These are phyloP conservation scores for Lactifluus volemus DNA, from an alignment of 768 basidiomycete species.

Conservation along the genomic window DNA sequence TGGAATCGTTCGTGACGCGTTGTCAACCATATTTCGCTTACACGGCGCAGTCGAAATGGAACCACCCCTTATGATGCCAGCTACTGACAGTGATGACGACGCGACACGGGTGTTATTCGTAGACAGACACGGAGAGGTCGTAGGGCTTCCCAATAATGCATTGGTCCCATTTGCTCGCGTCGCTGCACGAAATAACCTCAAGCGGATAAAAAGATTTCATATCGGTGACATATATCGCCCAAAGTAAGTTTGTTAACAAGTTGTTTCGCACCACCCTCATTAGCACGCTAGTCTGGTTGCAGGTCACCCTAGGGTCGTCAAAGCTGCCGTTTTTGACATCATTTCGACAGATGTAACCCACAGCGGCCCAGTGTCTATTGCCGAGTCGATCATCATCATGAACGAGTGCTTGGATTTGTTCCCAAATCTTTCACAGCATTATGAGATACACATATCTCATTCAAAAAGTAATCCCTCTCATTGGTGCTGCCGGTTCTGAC, in stretches of 20 bases:
- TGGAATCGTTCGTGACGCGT: slow-evolving; percentile 66
- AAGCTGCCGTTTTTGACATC: slow-evolving; percentile 78
- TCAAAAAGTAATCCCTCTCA: slow-evolving; percentile 46
- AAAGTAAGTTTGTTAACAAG: slow-evolving; percentile 34
- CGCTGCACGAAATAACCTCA: slow-evolving; percentile 57
- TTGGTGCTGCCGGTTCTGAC: background rate
- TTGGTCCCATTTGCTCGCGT: slow-evolving; percentile 73
- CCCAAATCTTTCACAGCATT: slow-evolving; percentile 56
- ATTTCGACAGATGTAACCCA: slow-evolving; percentile 61
- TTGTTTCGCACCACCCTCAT: slow-evolving; percentile 2
- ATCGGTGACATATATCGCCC: slow-evolving; percentile 65
- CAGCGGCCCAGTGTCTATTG: slow-evolving; percentile 61
- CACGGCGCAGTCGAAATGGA: slow-evolving; percentile 89
- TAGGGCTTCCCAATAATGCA: slow-evolving; percentile 63
- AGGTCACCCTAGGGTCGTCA: slow-evolving; percentile 64
- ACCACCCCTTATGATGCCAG: slow-evolving; percentile 75
- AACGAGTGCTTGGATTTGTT: slow-evolving; percentile 62
- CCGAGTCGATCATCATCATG: slow-evolving; percentile 64
- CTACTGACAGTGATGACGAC: slow-evolving; percentile 53
- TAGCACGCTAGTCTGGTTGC: slow-evolving; percentile 40
- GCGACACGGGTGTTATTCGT: slow-evolving; percentile 63
- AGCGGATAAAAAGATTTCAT: slow-evolving; percentile 78
- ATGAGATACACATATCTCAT: slow-evolving; percentile 75
- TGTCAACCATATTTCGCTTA: slow-evolving; percentile 70
- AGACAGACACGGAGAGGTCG: slow-evolving; percentile 71